phyloP scores from a whole-genome alignment of 805 yeast genomes.

The Nematodospora valgi region DNA sequence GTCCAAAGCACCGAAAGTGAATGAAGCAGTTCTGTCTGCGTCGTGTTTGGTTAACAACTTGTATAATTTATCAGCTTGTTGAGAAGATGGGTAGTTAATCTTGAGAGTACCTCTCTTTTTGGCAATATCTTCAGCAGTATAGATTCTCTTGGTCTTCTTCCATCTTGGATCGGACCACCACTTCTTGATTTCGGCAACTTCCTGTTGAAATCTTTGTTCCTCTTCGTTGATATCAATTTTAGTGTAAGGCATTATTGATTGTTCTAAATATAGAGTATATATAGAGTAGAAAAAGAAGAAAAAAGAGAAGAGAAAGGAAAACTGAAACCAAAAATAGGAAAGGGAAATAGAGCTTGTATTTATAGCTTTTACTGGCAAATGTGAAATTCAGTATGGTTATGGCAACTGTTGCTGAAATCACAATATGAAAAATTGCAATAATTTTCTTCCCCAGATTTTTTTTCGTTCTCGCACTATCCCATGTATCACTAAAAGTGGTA shows the following conservation, averaged over 20 bases:
- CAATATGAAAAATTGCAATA: no score
- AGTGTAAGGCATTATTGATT: conserved; percentile 53
- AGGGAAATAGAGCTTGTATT: no score
- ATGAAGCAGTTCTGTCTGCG: conserved; percentile 67
- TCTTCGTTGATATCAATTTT: conserved; percentile 58
- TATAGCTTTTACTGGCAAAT: no score
- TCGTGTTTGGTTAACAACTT: conserved; percentile 69
- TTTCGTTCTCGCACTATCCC: no score
- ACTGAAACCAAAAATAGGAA: no score
- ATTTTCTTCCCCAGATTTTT: no score
- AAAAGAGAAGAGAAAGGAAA: no score
- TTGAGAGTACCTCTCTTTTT: conserved; percentile 79
- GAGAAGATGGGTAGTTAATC: conserved; percentile 69
- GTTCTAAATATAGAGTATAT: no score
- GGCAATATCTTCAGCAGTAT: conserved; percentile 86
- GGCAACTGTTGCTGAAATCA: no score
- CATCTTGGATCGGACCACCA: conserved; percentile 98
- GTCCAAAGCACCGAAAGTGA: conserved; percentile 94
- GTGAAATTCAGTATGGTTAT: no score
- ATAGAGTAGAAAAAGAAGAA: no score
- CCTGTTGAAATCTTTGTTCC: conserved; percentile 60
- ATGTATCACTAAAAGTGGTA: no score
- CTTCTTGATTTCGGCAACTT: conserved; percentile 67
- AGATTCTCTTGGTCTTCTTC: conserved; percentile 82
- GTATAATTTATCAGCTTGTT: conserved; percentile 80